Evolutionary conservation across 2,329 filamentous ascomycete species (phyloP).

Genomic region (Hansfordia pulvinata): DNA sequence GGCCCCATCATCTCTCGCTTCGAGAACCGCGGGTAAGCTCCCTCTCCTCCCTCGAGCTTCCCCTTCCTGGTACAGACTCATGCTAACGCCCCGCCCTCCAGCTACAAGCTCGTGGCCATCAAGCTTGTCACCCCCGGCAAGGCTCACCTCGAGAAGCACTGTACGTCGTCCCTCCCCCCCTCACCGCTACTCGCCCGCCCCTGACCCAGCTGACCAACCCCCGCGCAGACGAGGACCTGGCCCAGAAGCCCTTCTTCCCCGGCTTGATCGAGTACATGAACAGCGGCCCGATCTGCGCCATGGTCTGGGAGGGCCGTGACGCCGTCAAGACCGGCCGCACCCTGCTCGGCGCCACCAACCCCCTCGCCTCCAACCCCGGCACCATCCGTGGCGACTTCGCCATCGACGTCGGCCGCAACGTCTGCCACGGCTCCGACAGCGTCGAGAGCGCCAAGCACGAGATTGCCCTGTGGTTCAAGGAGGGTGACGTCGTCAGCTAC

Average conservation of each 20-base stretch:
- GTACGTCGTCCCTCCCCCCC: constrained; percentile 25
- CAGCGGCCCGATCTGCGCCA: constrained; percentile 93
- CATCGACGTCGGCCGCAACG: constrained; percentile 88
- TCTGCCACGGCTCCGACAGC: constrained; percentile 98
- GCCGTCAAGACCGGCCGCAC: constrained; percentile 95
- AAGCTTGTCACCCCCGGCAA: constrained; percentile 84
- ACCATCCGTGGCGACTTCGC: constrained; percentile 93
- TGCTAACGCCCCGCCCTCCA: constrained; percentile 16
- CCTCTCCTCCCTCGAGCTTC: constrained; percentile 1
- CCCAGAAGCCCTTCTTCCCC: constrained; percentile 91
- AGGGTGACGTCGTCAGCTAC: constrained; percentile 73
- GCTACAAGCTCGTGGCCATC: constrained; percentile 97
- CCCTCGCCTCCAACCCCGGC: constrained; percentile 81
- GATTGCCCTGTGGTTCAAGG: constrained; percentile 96
- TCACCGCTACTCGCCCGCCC: constrained; percentile 1
- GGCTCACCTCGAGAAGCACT: constrained; percentile 97
- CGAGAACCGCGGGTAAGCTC: constrained; percentile 76
- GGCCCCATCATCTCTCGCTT: constrained; percentile 97
- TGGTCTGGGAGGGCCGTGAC: constrained; percentile 99
- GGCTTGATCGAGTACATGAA: constrained; percentile 94
- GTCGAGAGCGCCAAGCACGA: constrained; percentile 99
- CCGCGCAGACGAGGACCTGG: constrained; percentile 71
- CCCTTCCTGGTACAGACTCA: no score
- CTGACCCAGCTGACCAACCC: constrained; percentile 13
- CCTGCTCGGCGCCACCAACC: constrained; percentile 98